Evolutionary conservation across 345 rosid species (phyloP), one percentile per base, ranked within the genome.

Genomic region (Eucalyptus tenuipes): DNA sequence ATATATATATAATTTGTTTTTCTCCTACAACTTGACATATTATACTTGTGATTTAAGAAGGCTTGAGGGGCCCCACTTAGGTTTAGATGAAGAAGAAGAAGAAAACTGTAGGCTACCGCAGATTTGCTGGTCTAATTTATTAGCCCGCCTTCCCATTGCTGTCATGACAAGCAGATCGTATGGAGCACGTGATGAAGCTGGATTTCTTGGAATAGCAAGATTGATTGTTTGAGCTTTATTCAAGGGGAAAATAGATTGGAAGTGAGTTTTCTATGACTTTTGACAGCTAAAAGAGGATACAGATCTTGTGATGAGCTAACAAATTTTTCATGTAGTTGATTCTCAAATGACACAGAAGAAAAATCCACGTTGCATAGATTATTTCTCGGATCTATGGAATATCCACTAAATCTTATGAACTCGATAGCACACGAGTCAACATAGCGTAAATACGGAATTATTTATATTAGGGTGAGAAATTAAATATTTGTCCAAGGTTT

Each of bases 311-410:
- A 59, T 27, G 33, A 61, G 33, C 31, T 59, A 59, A 3, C 31
- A 25, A 59, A 59, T 12, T 59, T 12, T 59, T 61, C 25, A 52
- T 52, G 57, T 20, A 18, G 25, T 52, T 52, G 10, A 18, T 52
- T 52, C 2, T 52, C 16, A 0, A 27, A 59, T 59, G 31, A 0
- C 31, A 13, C 0, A 31, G 6, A n/a, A 66, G 79, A 66, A 15
- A 18, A n/a, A 4, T 4, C 75, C 18, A 10, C 0, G 2, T 57
- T 5, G 10, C 0, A 20, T n/a, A 64, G 18, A 64, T 64, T 64
- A n/a, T 0, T 64, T 64, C 18, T 66, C 0, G 0, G 6, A 66
- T 14, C 10, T 17, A 15, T 66, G 40, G 17, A n/a, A 66, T 15
- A 14, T 33, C 75, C 75, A n/a, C 75, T 64, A 13, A n/a, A 29